Conservation (phyloP, 176 grass and related monocot genomes). For the Pontederia paniculata region DNA sequence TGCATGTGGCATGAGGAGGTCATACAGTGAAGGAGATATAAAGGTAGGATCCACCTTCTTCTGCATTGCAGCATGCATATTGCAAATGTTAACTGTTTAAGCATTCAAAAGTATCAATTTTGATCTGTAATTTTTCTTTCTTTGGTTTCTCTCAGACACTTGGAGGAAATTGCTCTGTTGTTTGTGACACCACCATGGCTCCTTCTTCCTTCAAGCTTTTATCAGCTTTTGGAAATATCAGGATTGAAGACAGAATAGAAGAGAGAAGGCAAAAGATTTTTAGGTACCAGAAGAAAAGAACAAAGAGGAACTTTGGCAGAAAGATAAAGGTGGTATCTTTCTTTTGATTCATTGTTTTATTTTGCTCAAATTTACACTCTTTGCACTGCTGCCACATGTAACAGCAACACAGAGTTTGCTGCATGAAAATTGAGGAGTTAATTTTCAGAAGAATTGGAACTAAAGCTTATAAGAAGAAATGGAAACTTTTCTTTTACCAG, state of each 20-base stretch:
- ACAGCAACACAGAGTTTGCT: neutral
- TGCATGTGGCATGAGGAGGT: constrained; percentile 65
- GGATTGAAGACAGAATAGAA: constrained; percentile 8
- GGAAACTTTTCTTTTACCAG: too few relatives aligned
- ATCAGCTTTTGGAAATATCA: neutral
- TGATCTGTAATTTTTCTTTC: neutral
- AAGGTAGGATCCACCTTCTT: constrained; percentile 28
- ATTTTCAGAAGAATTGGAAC: too few relatives aligned
- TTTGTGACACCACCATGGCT: neutral
- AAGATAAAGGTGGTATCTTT: constrained; percentile 11
- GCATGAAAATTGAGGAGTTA: too few relatives aligned
- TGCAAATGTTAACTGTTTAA: too few relatives aligned
- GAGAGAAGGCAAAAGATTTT: constrained; percentile 11
- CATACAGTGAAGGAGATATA: constrained; percentile 93
- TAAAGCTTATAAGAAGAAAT: too few relatives aligned
- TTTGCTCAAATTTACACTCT: too few relatives aligned
- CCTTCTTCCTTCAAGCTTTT: neutral
- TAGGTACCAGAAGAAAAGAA: constrained; percentile 14
- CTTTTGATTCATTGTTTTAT: neutral
- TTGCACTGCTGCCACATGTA: neutral
- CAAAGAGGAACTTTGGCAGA: constrained; percentile 10
- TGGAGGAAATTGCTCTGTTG: neutral
- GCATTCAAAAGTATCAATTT: neutral
- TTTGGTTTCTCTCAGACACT: constrained; percentile 13
- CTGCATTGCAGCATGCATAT: too few relatives aligned